Percentiles rank a stretch among this genome's conserved stretches.
phyloP scores from a whole-genome alignment of 176 grass and related monocot species.

The Calamus simplicifolius region DNA sequence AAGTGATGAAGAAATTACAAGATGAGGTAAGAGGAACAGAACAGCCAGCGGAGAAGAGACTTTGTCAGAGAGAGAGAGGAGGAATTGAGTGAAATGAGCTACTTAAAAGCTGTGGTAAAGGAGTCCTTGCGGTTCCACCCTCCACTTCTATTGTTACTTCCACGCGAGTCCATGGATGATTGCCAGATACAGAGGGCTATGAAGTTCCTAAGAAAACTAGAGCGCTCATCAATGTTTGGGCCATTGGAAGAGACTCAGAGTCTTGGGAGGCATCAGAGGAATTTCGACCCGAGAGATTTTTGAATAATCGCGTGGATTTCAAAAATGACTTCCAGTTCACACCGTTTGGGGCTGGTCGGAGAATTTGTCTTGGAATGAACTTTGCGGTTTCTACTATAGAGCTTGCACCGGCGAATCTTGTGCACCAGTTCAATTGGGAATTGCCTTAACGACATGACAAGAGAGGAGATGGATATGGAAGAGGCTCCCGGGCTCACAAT shows the following conservation, averaged over 20 bases:
- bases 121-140: conserved; percentile 1
- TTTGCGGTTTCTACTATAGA: background rate
- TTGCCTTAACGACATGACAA: background rate
- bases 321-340: background rate
- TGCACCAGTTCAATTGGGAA: background rate
- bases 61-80: background rate
- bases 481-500: background rate
- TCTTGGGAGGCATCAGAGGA: background rate
- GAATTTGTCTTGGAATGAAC: background rate
- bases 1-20: background rate
- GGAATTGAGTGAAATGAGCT: background rate
- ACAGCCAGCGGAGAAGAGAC: background rate
- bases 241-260: background rate
- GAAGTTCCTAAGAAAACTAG: background rate
- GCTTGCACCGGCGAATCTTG: conserved; percentile 1
- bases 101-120: background rate
- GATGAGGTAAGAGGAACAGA: background rate
- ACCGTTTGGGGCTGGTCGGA: background rate
- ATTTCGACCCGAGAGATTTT: conserved; percentile 2
- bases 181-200: background rate
- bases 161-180: background rate
- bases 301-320: background rate
- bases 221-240: background rate
- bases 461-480: background rate
- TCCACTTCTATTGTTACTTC: background rate